Base-by-base conservation (phyloP, 2,329 filamentous ascomycete genomes). In the Graphilbum fragrans region DNA sequence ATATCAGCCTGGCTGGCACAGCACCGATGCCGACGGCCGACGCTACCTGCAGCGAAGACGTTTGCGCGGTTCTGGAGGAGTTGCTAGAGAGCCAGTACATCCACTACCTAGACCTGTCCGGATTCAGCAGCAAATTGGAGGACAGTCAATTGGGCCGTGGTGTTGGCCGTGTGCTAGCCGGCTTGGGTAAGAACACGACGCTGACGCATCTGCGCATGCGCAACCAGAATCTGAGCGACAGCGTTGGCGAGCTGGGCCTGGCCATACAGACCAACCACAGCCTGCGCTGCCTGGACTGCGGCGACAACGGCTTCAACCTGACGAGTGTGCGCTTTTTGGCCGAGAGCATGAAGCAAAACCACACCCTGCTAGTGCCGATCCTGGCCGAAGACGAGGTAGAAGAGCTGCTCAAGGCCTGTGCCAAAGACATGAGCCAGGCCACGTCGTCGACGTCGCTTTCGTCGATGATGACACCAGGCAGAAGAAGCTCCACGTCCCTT, bases 71-170 rank as follows among this genome's bases (percentile, higher is more conserved):
- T 0, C 56, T 76, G 1, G 65, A 67, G 21, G 58, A 63, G 5
- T 67, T 77, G 39, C 70, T 77, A 34, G 57, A 58, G 21, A 77
- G 76, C 52, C 53, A 57, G 8, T 67, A 65, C 0, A 56, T 76
- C 35, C 65, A 61, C n/a, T 73, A 62, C 43, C 61, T 77, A 3
- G 72, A 77, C 47, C 56, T 76, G 8, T 76, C 72, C 1, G 72
- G 72, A 2, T 75, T 69, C 50, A 67, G 66, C 37, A 69, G 70
- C 35, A 75, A 73, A 52, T 58, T 77, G 7, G 72, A 77, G 47
- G 72, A 77, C 46, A 67, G 69, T 0, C 67, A 72, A 44, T 61
- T 77, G 10, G 71, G 71, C 16, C 65, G 61, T 43, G 69, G 69
- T 9, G 70, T 75, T 44, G 71, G 68, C 0, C 65, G 62, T 29